Base-by-base conservation (phyloP, 2,329 filamentous ascomycete genomes). In the Penicillium sp. region DNA sequence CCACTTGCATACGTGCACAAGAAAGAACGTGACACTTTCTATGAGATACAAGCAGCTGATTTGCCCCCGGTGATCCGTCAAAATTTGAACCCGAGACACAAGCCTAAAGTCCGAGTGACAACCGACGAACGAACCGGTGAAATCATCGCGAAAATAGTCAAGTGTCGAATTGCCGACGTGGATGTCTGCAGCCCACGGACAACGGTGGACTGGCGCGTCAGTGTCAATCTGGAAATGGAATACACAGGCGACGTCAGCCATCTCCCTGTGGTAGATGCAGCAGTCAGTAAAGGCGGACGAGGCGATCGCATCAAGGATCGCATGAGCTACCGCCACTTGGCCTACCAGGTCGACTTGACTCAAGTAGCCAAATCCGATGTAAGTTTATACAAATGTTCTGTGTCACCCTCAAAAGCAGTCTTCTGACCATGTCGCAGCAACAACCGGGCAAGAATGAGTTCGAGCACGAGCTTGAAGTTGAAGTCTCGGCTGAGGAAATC, bases 141-240 rank as follows among this genome's bases (percentile, higher is more conserved):
- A 55, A 76, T 92, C 3, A 75, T 93, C 12, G 87, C 86, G 56
- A 91, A 90, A 71, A 97, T 99, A 65, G 86, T 99, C 73, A 99
- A 99, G 77, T 86, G 87, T 27, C 86, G 91, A n/a, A 81, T 97
- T 15, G 86, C 85, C 27, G 91, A 99, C 70, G 77, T 97, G n/a
- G 89, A 96, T 65, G 82, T 99, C 18, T 87, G 89, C 73, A 88
- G 91, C 63, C 93, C 94, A 0, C 78, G 79, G 47, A 83, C 82
- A 9, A 84, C 85, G 3, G 89, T 97, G 67, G 94, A 99, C 74
- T 96, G 91, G 75, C 89, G 94, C 12, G 87, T 99, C 63, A 96
- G 91, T 65, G 86, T 99, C 68, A 97, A 96, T 68, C 82, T 99
- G 2, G 95, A 99, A 83, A 91, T 95, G 83, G 83, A 87, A 51